Base-by-base conservation (phyloP, 495 filamentous ascomycete genomes). In the Podospora appendiculata region DNA sequence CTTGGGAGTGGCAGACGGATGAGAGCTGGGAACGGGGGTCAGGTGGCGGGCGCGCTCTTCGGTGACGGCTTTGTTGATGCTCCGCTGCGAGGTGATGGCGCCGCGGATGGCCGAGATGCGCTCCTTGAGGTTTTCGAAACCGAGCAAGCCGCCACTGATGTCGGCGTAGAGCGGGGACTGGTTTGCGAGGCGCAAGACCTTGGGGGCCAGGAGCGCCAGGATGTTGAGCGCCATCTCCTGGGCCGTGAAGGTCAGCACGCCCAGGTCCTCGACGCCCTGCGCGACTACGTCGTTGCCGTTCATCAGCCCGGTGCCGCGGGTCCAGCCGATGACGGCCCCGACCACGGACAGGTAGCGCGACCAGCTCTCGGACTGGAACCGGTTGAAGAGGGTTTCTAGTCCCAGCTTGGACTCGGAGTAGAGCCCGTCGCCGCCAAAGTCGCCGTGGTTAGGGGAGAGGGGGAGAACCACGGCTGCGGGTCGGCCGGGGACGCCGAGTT, bases 221-320 rank as follows among this genome's bases (percentile, higher is more conserved):
- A 96, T 72, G 67, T 95, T 95, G 77, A 94, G 94, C 3, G 91
- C 91, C 91, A 95, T 95, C 69, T 96, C 91, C 55, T 88, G 85
- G 71, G 94, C 89, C 16, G 89, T 94, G 72, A 96, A 96, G 3
- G 91, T 96, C 50, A 89, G 84, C 14, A 95, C 89, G 62, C 91
- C 91, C 58, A 90, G 87, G 52, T 84, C 85, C 70, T 96, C 91
- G 48, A 96, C 84, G 48, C 90, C 91, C 66, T 93, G 88, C 3
- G 91, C 91, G 45, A 95, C 87, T 62, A 93, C 81, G 64, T 96
- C 95, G 73, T 95, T 96, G 53, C 85, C 88, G 63, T 81, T 84
- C 91, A 95, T 95, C 50, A 96, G 74, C 61, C 91, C 91, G 51
- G 91, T 96, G 44, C 90, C 91, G 72, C 91, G 87, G 51, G 91